Percentiles rank a stretch among this genome's conserved stretches.
These are phyloP conservation scores for Fusarium mangiferae DNA, from an alignment of 2,329 filamentous ascomycete species.

Conservation along the genomic window DNA sequence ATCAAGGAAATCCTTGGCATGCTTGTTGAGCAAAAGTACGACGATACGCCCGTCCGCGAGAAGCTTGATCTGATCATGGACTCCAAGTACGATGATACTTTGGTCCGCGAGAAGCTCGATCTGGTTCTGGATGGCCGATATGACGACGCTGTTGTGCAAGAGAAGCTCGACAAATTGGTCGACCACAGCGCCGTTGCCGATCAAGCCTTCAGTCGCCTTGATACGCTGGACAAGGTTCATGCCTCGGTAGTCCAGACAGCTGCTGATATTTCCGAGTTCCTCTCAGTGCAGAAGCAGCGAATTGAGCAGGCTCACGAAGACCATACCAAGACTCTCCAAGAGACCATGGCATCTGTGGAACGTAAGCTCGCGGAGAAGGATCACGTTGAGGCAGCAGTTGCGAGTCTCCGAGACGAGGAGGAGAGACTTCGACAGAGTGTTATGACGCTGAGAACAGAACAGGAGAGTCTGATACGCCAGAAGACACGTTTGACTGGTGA, in stretches of 20 bases:
- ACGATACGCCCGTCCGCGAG: conserved; percentile 48
- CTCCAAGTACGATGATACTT: conserved; percentile 48
- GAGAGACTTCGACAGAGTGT: conserved; percentile 65
- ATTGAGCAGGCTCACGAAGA: conserved; percentile 82
- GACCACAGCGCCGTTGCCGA: conserved; percentile 72
- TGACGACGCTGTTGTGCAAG: conserved; percentile 56
- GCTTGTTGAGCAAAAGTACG: conserved; percentile 43
- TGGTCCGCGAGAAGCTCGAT: conserved; percentile 46
- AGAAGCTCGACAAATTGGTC: conserved; percentile 61
- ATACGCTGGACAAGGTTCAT: conserved; percentile 88
- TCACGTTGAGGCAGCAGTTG: conserved; percentile 66
- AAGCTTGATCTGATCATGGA: conserved; percentile 54
- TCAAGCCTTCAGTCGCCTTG: conserved; percentile 78
- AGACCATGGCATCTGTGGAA: conserved; percentile 83
- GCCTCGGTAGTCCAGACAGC: conserved; percentile 87
- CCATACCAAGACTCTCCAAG: conserved; percentile 81
- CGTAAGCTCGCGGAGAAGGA: conserved; percentile 75
- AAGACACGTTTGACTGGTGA: conserved; percentile 86
- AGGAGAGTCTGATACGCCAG: conserved; percentile 79
- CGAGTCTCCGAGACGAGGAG: conserved; percentile 62
- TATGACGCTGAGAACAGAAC: conserved; percentile 70
- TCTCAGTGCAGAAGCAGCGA: conserved; percentile 78
- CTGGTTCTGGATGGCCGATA: conserved; percentile 54
- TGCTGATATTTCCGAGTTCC: conserved; percentile 83
- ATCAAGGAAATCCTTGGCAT: conserved; percentile 40